These are phyloP conservation scores for Cryptococcus wingfieldii DNA, from an alignment of 1,284 basidiomycete genomes.

Conservation along the genomic window DNA sequence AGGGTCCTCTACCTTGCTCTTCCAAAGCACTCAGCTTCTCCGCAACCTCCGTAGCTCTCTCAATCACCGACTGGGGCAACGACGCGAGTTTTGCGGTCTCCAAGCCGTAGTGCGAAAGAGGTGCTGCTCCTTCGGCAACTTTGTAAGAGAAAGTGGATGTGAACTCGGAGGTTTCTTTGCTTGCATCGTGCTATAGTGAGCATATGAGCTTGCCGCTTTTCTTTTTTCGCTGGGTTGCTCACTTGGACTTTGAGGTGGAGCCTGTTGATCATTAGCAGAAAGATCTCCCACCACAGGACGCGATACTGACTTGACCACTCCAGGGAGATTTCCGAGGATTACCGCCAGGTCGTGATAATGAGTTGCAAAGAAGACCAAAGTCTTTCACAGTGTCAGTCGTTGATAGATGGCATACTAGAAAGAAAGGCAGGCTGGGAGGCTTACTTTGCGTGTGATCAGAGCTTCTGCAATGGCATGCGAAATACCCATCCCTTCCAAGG, in stretches of 20 bases:
- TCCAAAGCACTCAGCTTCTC: constrained; percentile 60
- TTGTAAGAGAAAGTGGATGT: constrained; percentile 75
- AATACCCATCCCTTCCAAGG: constrained; percentile 80
- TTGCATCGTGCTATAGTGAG: background rate
- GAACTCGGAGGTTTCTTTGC: constrained; percentile 52
- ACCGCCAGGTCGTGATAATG: constrained; percentile 51
- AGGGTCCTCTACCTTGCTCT: constrained; percentile 47
- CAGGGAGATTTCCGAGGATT: constrained; percentile 33
- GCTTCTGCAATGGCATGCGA: constrained; percentile 88
- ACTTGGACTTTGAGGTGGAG: constrained; percentile 79
- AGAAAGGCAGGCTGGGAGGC: constrained; percentile 12
- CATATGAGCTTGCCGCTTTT: too few relatives aligned
- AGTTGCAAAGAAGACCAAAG: constrained; percentile 86
- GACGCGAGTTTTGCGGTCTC: constrained; percentile 79
- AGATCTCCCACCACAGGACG: background rate
- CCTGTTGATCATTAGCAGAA: constrained; percentile 48
- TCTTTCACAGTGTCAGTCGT: constrained; percentile 49
- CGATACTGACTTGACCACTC: constrained; percentile 24
- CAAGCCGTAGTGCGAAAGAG: constrained; percentile 54
- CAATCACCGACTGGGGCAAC: constrained; percentile 64
- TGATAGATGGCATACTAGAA: background rate
- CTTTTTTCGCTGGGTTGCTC: background rate
- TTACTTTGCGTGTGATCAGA: constrained; percentile 67
- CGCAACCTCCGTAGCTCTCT: constrained; percentile 61
- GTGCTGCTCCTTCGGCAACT: constrained; percentile 40